phyloP scores from a whole-genome alignment of 768 basidiomycete species.

The Boletus bicolor region DNA sequence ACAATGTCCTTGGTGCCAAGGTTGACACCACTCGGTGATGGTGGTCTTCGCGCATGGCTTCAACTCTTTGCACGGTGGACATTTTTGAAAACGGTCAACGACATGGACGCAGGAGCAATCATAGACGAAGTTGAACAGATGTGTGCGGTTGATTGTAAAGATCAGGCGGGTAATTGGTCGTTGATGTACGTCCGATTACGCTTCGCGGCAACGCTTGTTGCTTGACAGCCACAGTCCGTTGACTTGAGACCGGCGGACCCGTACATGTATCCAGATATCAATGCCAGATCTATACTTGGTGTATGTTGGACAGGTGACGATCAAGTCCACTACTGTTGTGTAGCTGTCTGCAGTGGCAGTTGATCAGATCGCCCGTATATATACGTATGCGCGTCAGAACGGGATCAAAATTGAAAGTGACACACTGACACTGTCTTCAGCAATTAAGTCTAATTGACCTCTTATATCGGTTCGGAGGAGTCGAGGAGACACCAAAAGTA shows the following conservation, averaged over 20 bases:
- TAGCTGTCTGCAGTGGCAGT: not conserved
- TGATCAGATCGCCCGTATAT: not conserved
- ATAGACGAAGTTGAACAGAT: slow-evolving; percentile 61
- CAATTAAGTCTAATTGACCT: not conserved
- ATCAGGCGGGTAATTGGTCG: slow-evolving; percentile 59
- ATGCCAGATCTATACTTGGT: not conserved
- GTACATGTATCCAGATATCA: not conserved
- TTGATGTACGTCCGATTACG: slow-evolving; percentile 73
- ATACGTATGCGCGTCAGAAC: not conserved
- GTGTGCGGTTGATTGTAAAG: slow-evolving; percentile 53
- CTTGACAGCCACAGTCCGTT: slow-evolving; percentile 15
- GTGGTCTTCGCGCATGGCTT: slow-evolving; percentile 61
- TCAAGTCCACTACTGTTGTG: slow-evolving; percentile 4
- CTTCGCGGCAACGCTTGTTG: slow-evolving; percentile 49
- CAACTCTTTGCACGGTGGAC: slow-evolving; percentile 59
- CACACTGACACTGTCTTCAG: not conserved
- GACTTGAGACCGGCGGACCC: slow-evolving; percentile 5
- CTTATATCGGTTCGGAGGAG: slow-evolving; percentile 1
- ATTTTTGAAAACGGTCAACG: slow-evolving; percentile 52
- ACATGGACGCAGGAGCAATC: slow-evolving; percentile 54
- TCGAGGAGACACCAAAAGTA: not conserved
- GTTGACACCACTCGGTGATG: slow-evolving; percentile 49
- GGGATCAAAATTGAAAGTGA: slow-evolving; percentile 9
- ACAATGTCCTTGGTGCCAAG: slow-evolving; percentile 56
- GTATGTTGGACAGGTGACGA: slow-evolving; percentile 4